Evolutionary conservation across 345 rosid species (phyloP), one percentile per base, ranked within the genome.

Genomic region (Rhizophora mangle): DNA sequence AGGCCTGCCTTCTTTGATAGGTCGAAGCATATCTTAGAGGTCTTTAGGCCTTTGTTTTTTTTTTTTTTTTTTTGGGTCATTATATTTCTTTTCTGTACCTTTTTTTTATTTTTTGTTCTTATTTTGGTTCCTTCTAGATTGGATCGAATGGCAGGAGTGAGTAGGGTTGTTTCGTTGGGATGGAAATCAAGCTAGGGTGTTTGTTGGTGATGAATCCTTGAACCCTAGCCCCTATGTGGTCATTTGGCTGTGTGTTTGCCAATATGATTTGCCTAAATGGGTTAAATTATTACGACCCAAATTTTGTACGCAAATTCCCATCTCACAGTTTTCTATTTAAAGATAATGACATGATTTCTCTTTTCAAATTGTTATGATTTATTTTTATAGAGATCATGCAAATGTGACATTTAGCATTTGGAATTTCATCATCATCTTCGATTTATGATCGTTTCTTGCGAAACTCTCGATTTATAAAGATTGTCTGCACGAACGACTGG

Each of bases 291-390:
- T 62, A 15, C 8, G 61, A 63, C 74, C 63, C 74, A 64, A 56
- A 71, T 71, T 71, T 71, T 71, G 68, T 71, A 63, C 15, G 52
- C 63, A 54, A 56, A 63, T 63, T 27, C 56, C 62, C 29, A 56
- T 62, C 58, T 32, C 49, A 43, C 13, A 43, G 4, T 43, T 13
- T 43, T 43, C 37, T 7, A 15, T 13, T 5, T 3, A 13, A 13
- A 3, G 49, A 43, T 43, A 2, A 43, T 43, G 18, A 43, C 16
- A 43, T 43, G 18, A 15, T 43, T 13, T 43, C 16, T 2, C 19
- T 11, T 43, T 43, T 43, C 16, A 2, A 0, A 43, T 9, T 3
- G 47, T 43, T 43, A 4, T 3, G 49, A 43, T 13, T 13, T 11
- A 13, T 43, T 43, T 19, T 43, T 13, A 2, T 43, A 18, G 47